phyloP scores from a whole-genome alignment of 306 rosid genomes.

The Clitoria ternatea region DNA sequence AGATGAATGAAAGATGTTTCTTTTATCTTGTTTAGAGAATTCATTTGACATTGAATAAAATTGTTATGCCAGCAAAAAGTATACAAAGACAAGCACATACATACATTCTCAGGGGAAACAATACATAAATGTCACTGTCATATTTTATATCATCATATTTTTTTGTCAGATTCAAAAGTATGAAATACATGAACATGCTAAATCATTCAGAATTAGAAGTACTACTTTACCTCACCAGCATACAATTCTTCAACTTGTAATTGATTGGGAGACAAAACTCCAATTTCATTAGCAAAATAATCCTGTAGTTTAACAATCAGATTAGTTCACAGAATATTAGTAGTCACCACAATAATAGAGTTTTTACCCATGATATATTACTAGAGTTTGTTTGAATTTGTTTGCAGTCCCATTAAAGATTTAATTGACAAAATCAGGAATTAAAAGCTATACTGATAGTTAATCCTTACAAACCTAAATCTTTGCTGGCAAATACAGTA shows the following conservation, averaged over 20 bases:
- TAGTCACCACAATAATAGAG: background rate
- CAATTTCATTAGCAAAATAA: slow-evolving; percentile 87
- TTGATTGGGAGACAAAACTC: slow-evolving; percentile 91
- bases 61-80: slow-evolving; percentile 4
- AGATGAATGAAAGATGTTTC: background rate
- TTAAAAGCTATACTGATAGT: background rate
- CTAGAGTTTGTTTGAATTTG: slow-evolving; percentile 13
- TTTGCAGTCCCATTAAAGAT: slow-evolving; percentile 4
- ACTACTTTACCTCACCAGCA: slow-evolving; percentile 81
- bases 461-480: slow-evolving; percentile 3
- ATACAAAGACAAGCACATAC: background rate
- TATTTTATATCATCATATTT: slow-evolving; percentile 5
- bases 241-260: slow-evolving; percentile 63
- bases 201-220: slow-evolving; percentile 16
- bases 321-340: slow-evolving; percentile 6
- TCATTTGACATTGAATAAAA: background rate
- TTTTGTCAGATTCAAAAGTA: background rate
- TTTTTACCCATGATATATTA: background rate
- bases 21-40: slow-evolving; percentile 13
- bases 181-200: slow-evolving; percentile 4
- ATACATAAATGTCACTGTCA: slow-evolving; percentile 3
- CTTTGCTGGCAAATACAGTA: background rate
- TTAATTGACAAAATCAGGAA: slow-evolving; percentile 12
- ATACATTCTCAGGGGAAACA: background rate
- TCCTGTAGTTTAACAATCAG: slow-evolving; percentile 40